Evolutionary conservation across 805 yeast genomes (phyloP).

Genomic region (Lachancea dasiensis): DNA sequence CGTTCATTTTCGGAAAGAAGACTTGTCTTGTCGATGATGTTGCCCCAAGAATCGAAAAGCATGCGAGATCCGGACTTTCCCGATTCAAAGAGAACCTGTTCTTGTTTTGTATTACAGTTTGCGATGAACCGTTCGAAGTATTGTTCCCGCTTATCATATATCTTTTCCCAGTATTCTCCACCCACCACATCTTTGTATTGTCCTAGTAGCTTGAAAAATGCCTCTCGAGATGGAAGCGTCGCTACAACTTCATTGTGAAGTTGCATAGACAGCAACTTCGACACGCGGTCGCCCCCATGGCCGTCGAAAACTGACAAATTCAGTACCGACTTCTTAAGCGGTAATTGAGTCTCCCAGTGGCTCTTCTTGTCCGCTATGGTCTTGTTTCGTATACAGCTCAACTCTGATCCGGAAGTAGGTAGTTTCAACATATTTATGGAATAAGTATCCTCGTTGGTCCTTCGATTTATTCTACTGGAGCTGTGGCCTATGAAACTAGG

Average conservation of each 20-base stretch:
- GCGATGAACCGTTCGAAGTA: conserved; percentile 33
- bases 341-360: conserved; percentile 12
- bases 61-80: conserved; percentile 26
- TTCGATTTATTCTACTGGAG: conserved; percentile 67
- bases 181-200: conserved; percentile 58
- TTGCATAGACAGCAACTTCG: conserved; percentile 49
- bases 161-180: conserved; percentile 78
- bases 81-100: conserved; percentile 25
- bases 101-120: conserved; percentile 32
- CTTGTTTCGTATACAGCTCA: conserved; percentile 18
- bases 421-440: conserved; percentile 55
- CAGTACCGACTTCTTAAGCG: conserved; percentile 39
- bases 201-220: conserved; percentile 41
- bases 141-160: conserved; percentile 45
- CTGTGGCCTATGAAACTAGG: conserved; percentile 61
- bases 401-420: conserved; percentile 32
- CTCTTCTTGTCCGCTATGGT: conserved; percentile 18
- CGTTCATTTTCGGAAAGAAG: conserved; percentile 30
- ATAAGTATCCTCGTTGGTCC: conserved; percentile 76
- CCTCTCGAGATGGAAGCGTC: conserved; percentile 28
- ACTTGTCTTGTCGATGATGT: conserved; percentile 32
- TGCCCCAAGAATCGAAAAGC: conserved; percentile 34
- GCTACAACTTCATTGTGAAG: conserved; percentile 50
- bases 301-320: conserved; percentile 84
- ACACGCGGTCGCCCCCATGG: conserved; percentile 83